Conservation (phyloP, 2,329 filamentous ascomycete species). For the Sporothrix phasma region DNA sequence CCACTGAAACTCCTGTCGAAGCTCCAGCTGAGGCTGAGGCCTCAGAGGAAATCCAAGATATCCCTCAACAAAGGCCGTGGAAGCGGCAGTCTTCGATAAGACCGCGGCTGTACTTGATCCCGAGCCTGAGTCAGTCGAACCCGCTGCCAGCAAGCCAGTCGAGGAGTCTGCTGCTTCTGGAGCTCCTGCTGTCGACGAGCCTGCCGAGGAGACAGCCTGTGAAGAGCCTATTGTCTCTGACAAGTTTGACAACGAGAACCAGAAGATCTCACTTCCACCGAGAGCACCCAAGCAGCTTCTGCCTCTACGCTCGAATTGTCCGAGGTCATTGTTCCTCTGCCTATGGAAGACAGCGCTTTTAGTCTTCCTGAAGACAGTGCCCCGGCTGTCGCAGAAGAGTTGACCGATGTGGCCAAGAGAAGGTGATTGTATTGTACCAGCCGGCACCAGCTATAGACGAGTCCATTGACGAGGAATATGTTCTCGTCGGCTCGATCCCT, state of each 20-base stretch:
- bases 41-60: background rate
- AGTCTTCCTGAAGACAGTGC: background rate
- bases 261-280: background rate
- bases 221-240: background rate
- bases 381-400: background rate
- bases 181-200: background rate
- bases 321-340: background rate
- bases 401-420: background rate
- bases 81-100: background rate
- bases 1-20: background rate
- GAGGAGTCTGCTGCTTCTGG: background rate
- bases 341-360: background rate
- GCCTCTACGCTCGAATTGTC: background rate
- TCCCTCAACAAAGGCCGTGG: background rate
- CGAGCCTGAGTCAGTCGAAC: background rate
- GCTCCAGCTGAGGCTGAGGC: background rate
- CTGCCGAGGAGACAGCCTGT: background rate
- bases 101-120: background rate
- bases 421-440: too few species aligned
- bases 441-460: background rate
- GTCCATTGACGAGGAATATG: background rate
- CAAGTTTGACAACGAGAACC: background rate
- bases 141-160: background rate
- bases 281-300: background rate
- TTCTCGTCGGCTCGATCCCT: background rate